Conservation (phyloP, 148 eudicot species). For the Rhododendron kiyosumense region DNA sequence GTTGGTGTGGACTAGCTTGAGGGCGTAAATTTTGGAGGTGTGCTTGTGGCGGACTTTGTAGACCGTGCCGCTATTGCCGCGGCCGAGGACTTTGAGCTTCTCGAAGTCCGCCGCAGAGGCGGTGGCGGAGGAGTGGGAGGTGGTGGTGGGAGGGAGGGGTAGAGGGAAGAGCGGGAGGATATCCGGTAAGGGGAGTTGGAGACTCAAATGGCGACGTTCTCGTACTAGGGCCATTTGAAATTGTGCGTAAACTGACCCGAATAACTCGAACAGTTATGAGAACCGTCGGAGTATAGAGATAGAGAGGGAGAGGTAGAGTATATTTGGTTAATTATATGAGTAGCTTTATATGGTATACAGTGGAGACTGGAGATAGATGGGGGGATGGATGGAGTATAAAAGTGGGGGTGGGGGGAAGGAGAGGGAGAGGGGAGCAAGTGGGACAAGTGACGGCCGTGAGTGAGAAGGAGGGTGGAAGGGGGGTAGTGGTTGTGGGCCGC, state of each 20-base stretch:
- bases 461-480: background rate
- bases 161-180: slow-evolving; percentile 33
- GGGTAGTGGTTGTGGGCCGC: too few relatives aligned
- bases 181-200: slow-evolving; percentile 59
- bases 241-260: background rate
- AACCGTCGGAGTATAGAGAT: background rate
- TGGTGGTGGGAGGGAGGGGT: slow-evolving; percentile 30
- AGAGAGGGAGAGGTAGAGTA: background rate
- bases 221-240: slow-evolving; percentile 28
- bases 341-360: too few relatives aligned
- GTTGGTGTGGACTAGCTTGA: slow-evolving; percentile 48
- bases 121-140: slow-evolving; percentile 6
- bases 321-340: too few relatives aligned
- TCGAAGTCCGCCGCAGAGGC: slow-evolving; percentile 44
- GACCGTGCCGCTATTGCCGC: slow-evolving; percentile 87
- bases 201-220: slow-evolving; percentile 50
- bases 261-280: too few relatives aligned
- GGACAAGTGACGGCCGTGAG: background rate
- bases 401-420: background rate
- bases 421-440: background rate
- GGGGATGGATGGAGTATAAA: background rate
- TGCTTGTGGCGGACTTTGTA: slow-evolving; percentile 64
- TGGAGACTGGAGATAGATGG: background rate
- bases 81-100: slow-evolving; percentile 58
- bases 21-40: slow-evolving; percentile 44